phyloP scores from a whole-genome alignment of 179 eudicot genomes.

The Carnegiea gigantea region DNA sequence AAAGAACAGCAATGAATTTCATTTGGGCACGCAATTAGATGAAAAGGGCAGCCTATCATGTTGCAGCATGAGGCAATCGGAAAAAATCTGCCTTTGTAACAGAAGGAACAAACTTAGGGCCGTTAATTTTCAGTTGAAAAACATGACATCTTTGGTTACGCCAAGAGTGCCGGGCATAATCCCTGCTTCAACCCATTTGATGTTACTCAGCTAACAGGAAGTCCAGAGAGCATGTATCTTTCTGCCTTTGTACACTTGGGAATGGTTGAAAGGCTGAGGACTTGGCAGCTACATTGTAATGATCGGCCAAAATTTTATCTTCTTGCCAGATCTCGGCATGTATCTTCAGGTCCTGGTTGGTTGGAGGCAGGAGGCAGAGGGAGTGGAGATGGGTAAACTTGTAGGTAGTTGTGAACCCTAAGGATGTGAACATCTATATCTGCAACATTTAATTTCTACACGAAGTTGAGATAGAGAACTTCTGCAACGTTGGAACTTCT shows the following conservation, averaged over 20 bases:
- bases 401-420: background rate
- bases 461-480: background rate
- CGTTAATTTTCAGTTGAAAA: too few relatives aligned
- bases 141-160: too few relatives aligned
- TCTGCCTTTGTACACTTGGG: background rate
- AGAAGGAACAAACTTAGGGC: too few relatives aligned
- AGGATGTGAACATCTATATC: too few relatives aligned
- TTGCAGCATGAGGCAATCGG: too few relatives aligned
- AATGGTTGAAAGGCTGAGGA: background rate
- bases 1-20: background rate
- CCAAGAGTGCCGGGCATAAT: background rate
- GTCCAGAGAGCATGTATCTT: too few relatives aligned
- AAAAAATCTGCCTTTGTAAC: too few relatives aligned
- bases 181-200: background rate
- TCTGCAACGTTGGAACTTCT: background rate
- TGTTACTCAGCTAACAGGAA: too few relatives aligned
- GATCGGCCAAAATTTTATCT: background rate
- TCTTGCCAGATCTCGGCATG: too few relatives aligned
- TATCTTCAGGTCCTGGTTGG: too few relatives aligned
- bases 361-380: background rate
- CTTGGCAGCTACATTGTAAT: background rate
- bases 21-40: background rate
- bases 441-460: too few relatives aligned
- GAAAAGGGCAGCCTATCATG: background rate
- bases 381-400: background rate